These are phyloP conservation scores for Solanum virginianum DNA, from an alignment of 257 asterid genomes.

Conservation along the genomic window DNA sequence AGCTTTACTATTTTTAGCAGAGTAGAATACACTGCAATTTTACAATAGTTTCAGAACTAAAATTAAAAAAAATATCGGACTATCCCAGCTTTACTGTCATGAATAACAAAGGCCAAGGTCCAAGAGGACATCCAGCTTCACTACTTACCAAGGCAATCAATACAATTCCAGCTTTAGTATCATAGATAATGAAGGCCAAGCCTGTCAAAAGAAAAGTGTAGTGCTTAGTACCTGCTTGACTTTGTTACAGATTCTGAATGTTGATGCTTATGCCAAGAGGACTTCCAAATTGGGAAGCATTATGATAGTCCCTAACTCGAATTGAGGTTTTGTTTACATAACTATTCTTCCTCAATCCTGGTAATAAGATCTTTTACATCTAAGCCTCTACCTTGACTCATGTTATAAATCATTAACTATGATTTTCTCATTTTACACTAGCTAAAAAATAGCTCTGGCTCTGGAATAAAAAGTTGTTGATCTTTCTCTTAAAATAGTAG, in stretches of 20 bases:
- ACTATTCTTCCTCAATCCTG: not conserved
- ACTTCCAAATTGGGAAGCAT: not conserved
- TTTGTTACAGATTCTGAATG: not conserved
- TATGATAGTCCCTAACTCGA: not conserved
- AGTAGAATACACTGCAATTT: slow-evolving; percentile 27
- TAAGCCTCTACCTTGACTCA: not conserved
- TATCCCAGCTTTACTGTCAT: not conserved
- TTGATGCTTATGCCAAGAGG: not conserved
- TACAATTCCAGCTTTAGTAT: slow-evolving; percentile 44
- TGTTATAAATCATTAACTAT: not conserved
- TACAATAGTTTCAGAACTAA: not conserved
- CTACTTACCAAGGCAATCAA: slow-evolving; percentile 48
- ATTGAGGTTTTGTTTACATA: not conserved
- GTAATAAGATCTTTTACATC: not conserved
- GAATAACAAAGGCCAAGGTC: not conserved
- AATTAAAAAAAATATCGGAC: not conserved
- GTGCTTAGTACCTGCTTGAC: not conserved
- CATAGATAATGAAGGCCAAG: slow-evolving; percentile 60
- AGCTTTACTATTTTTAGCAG: too few species aligned
- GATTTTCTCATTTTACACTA: not conserved
- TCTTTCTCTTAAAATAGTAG: slow-evolving; percentile 33
- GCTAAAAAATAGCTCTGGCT: not conserved
- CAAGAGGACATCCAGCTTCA: not conserved
- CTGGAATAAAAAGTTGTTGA: not conserved
- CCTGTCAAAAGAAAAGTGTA: not conserved